phyloP scores from a whole-genome alignment of 2,329 filamentous ascomycete species.

The Aspergillus costaricaensis region DNA sequence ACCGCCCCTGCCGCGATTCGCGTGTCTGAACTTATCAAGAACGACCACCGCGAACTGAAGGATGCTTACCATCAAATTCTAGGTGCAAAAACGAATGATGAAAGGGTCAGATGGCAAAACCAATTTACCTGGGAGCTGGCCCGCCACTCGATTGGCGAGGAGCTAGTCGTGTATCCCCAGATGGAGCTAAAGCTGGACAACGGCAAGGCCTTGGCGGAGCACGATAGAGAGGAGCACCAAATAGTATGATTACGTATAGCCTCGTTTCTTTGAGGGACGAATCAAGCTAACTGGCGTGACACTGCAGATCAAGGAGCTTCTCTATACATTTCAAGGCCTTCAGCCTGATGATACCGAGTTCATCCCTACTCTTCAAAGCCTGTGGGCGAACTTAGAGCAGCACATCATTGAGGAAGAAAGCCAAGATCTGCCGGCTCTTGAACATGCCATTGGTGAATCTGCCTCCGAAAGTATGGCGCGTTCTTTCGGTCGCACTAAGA shows the following conservation, averaged over 20 bases:
- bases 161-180: constrained; percentile 55
- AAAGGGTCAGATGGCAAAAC: constrained; percentile 49
- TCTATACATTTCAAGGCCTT: constrained; percentile 53
- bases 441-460: constrained; percentile 39
- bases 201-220: constrained; percentile 48
- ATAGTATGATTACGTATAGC: constrained; percentile 1
- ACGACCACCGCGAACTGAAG: constrained; percentile 44
- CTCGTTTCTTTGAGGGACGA: no score
- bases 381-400: constrained; percentile 45
- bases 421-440: constrained; percentile 51
- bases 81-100: constrained; percentile 40
- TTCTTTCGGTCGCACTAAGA: constrained; percentile 55
- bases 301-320: constrained; percentile 51
- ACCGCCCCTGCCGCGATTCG: no score
- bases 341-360: constrained; percentile 42
- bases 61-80: constrained; percentile 46
- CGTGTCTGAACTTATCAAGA: constrained; percentile 37
- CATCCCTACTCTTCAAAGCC: constrained; percentile 40
- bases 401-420: constrained; percentile 56
- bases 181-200: constrained; percentile 50
- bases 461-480: constrained; percentile 41
- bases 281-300: no score
- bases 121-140: constrained; percentile 55
- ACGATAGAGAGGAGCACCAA: constrained; percentile 51
- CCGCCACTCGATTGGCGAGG: constrained; percentile 52